Percentiles rank a stretch among this genome's conserved stretches.
phyloP scores from a whole-genome alignment of 805 yeast genomes.

The Candida broadrunensis region DNA sequence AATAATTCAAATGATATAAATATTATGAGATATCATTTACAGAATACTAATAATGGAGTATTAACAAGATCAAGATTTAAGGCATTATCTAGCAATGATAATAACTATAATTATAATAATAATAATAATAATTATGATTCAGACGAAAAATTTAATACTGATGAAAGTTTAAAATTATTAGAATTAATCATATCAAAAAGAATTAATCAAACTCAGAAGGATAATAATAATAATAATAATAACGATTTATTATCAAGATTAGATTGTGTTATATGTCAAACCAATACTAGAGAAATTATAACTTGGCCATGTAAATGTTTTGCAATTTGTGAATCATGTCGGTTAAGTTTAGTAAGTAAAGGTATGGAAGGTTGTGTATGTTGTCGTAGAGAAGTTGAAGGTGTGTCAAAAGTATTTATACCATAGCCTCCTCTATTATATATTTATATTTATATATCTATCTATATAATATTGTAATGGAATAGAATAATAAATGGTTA shows the following conservation, averaged over 20 bases:
- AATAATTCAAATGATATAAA: constrained; percentile 8
- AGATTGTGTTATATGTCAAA: constrained; percentile 79
- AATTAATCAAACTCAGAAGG: neutral
- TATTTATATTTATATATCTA: too few relatives aligned
- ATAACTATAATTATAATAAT: neutral
- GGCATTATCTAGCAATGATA: neutral
- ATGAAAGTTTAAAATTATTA: constrained; percentile 9
- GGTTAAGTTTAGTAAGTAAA: constrained; percentile 67
- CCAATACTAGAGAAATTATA: constrained; percentile 68
- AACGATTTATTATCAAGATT: constrained; percentile 23
- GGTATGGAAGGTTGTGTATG: constrained; percentile 81
- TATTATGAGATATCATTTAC: constrained; percentile 27
- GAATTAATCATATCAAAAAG: constrained; percentile 10
- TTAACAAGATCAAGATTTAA: constrained; percentile 34
- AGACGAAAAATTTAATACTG: neutral
- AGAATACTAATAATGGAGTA: constrained; percentile 10
- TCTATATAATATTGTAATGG: too few relatives aligned
- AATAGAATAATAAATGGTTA: too few relatives aligned
- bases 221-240: neutral
- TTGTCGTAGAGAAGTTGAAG: constrained; percentile 72
- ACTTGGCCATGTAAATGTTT: constrained; percentile 94
- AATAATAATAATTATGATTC: neutral
- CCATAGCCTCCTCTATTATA: too few relatives aligned
- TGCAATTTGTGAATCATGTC: constrained; percentile 82
- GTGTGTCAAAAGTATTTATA: constrained; percentile 56